Conservation (phyloP, 225 moss, liverwort and hornwort species). For the Pseudoscleropodium purum region DNA sequence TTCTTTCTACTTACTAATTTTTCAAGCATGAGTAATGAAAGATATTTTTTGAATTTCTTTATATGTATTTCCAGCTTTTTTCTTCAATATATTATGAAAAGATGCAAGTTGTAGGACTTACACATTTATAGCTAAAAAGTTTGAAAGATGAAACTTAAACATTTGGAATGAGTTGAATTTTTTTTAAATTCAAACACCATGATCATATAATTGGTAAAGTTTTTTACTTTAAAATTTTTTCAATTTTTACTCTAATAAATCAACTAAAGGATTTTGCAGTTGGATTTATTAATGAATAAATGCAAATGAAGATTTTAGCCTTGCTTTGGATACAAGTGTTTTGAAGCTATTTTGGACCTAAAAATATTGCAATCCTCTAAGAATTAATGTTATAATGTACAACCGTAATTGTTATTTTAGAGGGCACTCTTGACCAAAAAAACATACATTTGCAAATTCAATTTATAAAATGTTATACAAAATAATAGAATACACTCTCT, state of each 20-base stretch:
- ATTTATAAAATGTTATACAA: neutral
- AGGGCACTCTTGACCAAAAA: neutral
- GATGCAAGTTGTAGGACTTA: neutral
- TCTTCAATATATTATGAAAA: neutral
- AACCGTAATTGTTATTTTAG: too few relatives aligned
- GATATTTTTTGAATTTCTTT: neutral
- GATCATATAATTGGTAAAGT: neutral
- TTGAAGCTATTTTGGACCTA: neutral
- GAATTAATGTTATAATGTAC: too few relatives aligned
- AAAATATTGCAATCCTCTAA: accelerated
- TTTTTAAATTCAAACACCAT: neutral
- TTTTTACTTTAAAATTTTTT: neutral
- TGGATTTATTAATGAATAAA: neutral
- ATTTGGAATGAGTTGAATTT: neutral
- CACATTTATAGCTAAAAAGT: neutral
- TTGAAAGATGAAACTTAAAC: neutral
- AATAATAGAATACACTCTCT: neutral
- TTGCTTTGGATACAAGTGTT: neutral
- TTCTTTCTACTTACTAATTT: neutral
- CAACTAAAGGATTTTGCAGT: neutral
- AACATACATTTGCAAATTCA: neutral
- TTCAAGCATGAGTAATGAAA: neutral
- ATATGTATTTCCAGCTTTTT: neutral
- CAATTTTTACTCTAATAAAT: neutral
- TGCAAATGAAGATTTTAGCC: neutral